A percentile compares a stretch with the other conserved stretches of the same genome.
These are phyloP conservation scores for Aspergillus cavernicola DNA, from an alignment of 495 filamentous ascomycete genomes.

Conservation along the genomic window DNA sequence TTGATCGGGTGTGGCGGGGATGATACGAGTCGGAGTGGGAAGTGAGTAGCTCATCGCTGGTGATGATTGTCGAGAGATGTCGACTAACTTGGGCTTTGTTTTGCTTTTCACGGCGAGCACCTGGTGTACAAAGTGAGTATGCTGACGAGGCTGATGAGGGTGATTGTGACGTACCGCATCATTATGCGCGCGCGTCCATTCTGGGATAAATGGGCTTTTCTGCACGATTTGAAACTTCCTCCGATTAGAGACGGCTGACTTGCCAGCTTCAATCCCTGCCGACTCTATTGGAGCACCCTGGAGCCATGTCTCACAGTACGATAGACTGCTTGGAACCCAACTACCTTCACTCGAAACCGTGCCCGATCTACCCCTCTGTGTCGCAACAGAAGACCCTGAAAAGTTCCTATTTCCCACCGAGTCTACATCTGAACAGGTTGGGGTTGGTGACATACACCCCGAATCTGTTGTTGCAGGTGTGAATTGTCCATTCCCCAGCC, in stretches of 20 bases:
- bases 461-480: slow-evolving; percentile 10
- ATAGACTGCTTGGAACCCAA: slow-evolving; percentile 41
- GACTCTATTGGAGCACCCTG: slow-evolving; percentile 37
- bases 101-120: slow-evolving; percentile 41
- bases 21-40: slow-evolving; percentile 21
- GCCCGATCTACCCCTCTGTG: slow-evolving; percentile 33
- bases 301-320: slow-evolving; percentile 43
- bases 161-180: slow-evolving; percentile 26
- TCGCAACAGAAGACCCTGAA: slow-evolving; percentile 17
- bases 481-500: slow-evolving; percentile 17
- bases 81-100: slow-evolving; percentile 39
- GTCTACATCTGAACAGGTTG: slow-evolving; percentile 11
- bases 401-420: slow-evolving; percentile 11
- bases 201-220: slow-evolving; percentile 33
- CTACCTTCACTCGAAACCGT: slow-evolving; percentile 43
- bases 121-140: slow-evolving; percentile 19
- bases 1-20: slow-evolving; percentile 39
- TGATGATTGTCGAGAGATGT: slow-evolving; percentile 43
- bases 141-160: not conserved
- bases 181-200: slow-evolving; percentile 25
- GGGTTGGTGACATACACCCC: slow-evolving; percentile 16
- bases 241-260: slow-evolving; percentile 30
- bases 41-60: slow-evolving; percentile 24
- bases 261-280: slow-evolving; percentile 22
- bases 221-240: slow-evolving; percentile 43